Evolutionary conservation across 257 asterid species (phyloP).

Genomic region (Solanum sejunctum): DNA sequence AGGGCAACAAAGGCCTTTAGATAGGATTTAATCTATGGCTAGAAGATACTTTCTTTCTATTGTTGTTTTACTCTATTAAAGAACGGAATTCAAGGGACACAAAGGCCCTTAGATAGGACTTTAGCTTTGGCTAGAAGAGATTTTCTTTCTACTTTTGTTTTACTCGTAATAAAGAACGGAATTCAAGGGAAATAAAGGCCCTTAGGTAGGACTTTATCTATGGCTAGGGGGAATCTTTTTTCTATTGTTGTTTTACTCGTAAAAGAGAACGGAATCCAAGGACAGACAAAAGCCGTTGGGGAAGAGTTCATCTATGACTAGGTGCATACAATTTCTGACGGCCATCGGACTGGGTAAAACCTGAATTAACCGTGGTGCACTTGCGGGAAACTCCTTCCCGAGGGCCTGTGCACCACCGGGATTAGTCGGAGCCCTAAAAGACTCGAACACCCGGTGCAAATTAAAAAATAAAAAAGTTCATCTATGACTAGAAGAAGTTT

Average conservation of each 20-base stretch:
- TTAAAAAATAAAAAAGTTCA: background rate
- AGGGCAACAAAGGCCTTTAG: too few species aligned
- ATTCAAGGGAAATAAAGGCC: background rate
- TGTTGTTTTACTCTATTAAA: background rate
- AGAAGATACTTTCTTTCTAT: background rate
- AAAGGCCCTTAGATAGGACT: background rate
- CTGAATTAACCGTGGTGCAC: too few species aligned
- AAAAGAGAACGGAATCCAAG: background rate
- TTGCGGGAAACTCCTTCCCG: too few species aligned
- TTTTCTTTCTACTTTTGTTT: background rate
- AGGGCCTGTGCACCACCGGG: too few species aligned
- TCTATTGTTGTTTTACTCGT: background rate
- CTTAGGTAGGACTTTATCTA: background rate
- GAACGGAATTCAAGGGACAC: background rate
- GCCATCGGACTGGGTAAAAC: too few species aligned
- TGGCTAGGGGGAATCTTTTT: background rate
- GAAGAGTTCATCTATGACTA: background rate
- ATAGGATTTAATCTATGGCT: too few species aligned
- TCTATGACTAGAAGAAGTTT: background rate
- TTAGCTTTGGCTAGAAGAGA: background rate
- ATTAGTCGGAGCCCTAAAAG: too few species aligned
- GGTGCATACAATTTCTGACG: too few species aligned
- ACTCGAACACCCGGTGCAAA: too few species aligned
- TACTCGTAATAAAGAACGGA: background rate
- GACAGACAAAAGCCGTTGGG: background rate